Evolutionary conservation across 164 flowering plant genomes (phyloP), one percentile per base, ranked within the genome.

Genomic region (Berberis vulgaris): DNA sequence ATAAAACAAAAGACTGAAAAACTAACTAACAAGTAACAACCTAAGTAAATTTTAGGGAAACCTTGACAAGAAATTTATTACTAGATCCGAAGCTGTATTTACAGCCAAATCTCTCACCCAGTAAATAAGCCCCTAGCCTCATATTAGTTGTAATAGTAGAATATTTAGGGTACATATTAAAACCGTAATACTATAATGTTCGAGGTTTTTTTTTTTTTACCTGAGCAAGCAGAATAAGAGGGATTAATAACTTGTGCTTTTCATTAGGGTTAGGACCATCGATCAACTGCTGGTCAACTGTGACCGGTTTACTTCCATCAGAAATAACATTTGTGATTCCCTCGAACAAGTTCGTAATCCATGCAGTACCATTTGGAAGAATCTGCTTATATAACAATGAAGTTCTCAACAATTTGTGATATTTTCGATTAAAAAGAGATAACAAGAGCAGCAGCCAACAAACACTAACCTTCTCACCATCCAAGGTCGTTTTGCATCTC

Each of bases 231-330:
- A 84, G 47, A 63, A 94, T 75, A 2, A 86, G 43, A 61, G 99
- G 99, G 62, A 94, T 87, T 45, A 74, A 79, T 65, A 75, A 11
- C 75, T 95, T 91, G 44, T 87, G 83, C 65, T 75, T 81, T 2
- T 80, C 81, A 72, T 95, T 84, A 12, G 99, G 84, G 63, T 91
- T 84, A 43, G 94, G 87, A 41, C 99, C 99, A 49, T 91, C 97
- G 61, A 95, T 83, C 74, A 95, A 72, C 71, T 84, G 88, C 76
- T 86, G 64, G 76, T 89, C 96, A 64, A 91, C 88, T 26, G 79
- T 38, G 56, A 89, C 76, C 13, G 86, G 62, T 58, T 79, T 74
- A 75, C 87, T 81, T 56, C 86, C 90, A 76, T 81, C 85, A 49
- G 82, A 80, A 4, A 81, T 85, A 44, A 81, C 84, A 42, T 77